Evolutionary conservation across 202 grass and related monocot species (phyloP), one percentile per base, ranked within the genome.

Genomic region (Digitaria exilis): DNA sequence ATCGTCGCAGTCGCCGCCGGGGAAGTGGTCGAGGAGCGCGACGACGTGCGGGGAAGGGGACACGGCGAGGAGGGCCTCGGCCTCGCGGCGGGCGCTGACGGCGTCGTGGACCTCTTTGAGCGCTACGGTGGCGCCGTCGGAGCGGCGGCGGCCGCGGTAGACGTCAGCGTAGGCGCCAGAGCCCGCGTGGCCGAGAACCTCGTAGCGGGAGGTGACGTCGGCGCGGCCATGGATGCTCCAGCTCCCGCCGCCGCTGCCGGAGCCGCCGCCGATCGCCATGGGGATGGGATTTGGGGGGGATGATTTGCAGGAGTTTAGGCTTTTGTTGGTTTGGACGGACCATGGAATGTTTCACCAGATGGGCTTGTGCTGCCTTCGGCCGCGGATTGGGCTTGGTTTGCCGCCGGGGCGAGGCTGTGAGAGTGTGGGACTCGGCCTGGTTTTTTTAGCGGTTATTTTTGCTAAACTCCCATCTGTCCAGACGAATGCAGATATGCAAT

Each of bases 91-190:
- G 31, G 95, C 90, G 82, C 95, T 97, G 76, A 87, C 75, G 25
- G 86, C 66, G 72, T 98, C 95, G 76, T 98, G 95, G 69, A 98
- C 82, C 84, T 98, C 95, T 76, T 98, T 98, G 63, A 98, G 88
- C 26, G 95, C 95, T 26, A 98, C 92, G 6, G 49, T 5, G 25
- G 91, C 82, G 50, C 90, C 89, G 73, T 98, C 92, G 68, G 90
- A 98, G 57, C 85, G 92, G 67, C 95, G 92, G 69, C 90, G 90
- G 66, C 82, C 92, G 34, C 88, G 90, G 87, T 98, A 98, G 34
- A 98, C 95, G 77, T 98, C 95, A 8, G 95, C 92, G 77, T 98
- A 98, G 12, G 95, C 84, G 19, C 95, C 95, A 37, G 92, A 98
- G 29, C 95, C 95, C 17, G 94, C 90, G 43, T 85, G 85, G 30